A percentile compares a stretch with the other conserved stretches of the same genome.
Conservation (phyloP, 352 stramenopile species). For the Stephanocyclus meneghinianus region DNA sequence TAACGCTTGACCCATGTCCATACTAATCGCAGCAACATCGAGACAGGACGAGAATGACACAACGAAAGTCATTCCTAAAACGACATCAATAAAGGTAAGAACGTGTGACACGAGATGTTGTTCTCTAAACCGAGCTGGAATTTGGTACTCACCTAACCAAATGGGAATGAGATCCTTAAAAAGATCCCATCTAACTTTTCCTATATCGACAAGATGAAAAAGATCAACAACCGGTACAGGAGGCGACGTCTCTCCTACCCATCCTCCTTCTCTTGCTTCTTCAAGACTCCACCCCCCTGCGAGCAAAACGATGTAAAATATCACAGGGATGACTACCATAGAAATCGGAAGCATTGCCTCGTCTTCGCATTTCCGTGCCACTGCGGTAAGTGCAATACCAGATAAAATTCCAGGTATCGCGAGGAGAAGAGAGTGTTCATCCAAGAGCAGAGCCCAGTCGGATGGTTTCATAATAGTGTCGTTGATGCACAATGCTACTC, state of each 20-base stretch:
- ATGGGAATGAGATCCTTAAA: conserved; percentile 87
- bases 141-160: conserved; percentile 75
- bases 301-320: conserved; percentile 89
- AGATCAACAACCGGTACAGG: conserved; percentile 71
- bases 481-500: conserved; percentile 89
- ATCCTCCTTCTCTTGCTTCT: conserved; percentile 87
- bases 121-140: not conserved
- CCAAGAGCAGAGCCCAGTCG: conserved; percentile 85
- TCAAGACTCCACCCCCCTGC: conserved; percentile 81
- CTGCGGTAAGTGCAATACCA: conserved; percentile 85
- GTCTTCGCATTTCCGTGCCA: conserved; percentile 82
- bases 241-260: conserved; percentile 82
- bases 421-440: conserved; percentile 84
- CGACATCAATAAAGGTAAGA: not conserved
- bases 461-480: conserved; percentile 87
- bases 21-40: conserved; percentile 92
- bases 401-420: conserved; percentile 86
- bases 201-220: conserved; percentile 90
- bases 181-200: conserved; percentile 88
- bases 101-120: not conserved
- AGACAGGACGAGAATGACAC: conserved; percentile 92
- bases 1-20: conserved; percentile 89
- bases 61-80: conserved; percentile 89
- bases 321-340: conserved; percentile 87
- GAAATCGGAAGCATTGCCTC: conserved; percentile 66